Evolutionary conservation across 345 rosid genomes (phyloP), one percentile per base, ranked within the genome.

Genomic region (Lagerstroemia speciosa): DNA sequence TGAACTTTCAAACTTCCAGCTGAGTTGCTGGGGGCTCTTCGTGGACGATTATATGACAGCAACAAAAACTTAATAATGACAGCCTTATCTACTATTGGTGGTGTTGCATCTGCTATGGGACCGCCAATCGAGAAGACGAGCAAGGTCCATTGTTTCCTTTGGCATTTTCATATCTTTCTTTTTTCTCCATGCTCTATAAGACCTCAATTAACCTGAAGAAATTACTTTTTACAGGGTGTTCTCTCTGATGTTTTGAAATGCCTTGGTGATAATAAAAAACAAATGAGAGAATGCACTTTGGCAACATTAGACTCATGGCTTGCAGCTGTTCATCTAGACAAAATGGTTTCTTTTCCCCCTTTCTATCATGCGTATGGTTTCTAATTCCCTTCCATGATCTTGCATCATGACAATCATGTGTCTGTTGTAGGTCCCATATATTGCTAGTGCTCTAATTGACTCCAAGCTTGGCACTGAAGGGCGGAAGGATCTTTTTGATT

Each of bases 401-500:
- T 17, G 37, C 67, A 27, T 70, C 22, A 36, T 48, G 33, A 52
- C 67, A 50, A 68, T 27, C 37, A 12, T 70, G 74, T 70, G 64
- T 53, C 69, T 80, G 64, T 76, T 83, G 60, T 78, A 95, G 99
- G 85, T 95, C 72, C 98, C 96, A 19, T 95, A 87, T 74, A 78
- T 95, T 69, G 77, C 86, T 65, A 67, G 88, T 66, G 84, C 92
- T 66, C 74, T 92, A 71, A 76, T 84, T 11, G 99, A 95, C 68
- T 58, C 86, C 72, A 95, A 92, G 84, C 88, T 95, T 80, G 99
- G 99, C 52, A 92, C 91, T 37, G 99, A 95, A 79, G 99, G 99
- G 71, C 98, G 98, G 26, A 95, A 90, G 83, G 99, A 92, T 81
- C 93, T 95, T 67, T 88, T 95, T 86, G 99, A 95, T 86, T 95